These are phyloP conservation scores for Penicillium sp. DNA, from an alignment of 2,329 filamentous ascomycete species.

Conservation along the genomic window DNA sequence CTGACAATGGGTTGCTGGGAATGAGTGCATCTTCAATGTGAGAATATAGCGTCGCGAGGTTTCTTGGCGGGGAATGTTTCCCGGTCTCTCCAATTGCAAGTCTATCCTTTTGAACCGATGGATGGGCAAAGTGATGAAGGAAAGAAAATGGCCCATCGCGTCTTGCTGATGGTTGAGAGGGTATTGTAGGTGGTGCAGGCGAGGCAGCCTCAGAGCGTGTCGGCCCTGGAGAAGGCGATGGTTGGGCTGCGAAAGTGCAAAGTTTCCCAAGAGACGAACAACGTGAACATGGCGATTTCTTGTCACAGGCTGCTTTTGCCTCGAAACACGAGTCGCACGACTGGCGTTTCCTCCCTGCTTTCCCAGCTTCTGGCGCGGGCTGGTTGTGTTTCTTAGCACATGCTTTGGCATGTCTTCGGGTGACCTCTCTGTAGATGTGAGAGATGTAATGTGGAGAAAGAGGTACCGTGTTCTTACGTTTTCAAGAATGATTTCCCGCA, in stretches of 20 bases:
- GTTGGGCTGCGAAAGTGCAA: slow-evolving; percentile 18
- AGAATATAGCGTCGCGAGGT: slow-evolving; percentile 26
- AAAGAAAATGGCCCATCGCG: slow-evolving; percentile 24
- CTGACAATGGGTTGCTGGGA: slow-evolving; percentile 18
- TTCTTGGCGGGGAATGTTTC: slow-evolving; percentile 26
- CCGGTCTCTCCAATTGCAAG: slow-evolving; percentile 31
- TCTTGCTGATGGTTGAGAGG: background rate
- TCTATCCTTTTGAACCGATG: slow-evolving; percentile 24
- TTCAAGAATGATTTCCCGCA: slow-evolving; percentile 31
- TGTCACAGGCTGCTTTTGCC: slow-evolving; percentile 28
- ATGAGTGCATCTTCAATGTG: slow-evolving; percentile 27
- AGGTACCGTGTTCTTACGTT: slow-evolving; percentile 11
- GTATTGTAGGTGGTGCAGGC: slow-evolving; percentile 1
- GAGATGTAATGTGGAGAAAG: background rate
- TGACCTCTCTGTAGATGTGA: slow-evolving; percentile 23
- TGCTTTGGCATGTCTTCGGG: slow-evolving; percentile 27
- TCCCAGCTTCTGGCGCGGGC: slow-evolving; percentile 24
- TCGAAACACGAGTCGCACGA: slow-evolving; percentile 29
- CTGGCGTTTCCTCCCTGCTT: slow-evolving; percentile 29
- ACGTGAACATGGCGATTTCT: slow-evolving; percentile 22
- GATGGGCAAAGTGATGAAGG: slow-evolving; percentile 28
- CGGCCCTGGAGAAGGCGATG: background rate
- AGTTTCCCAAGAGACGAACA: slow-evolving; percentile 19
- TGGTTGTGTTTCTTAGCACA: slow-evolving; percentile 30
- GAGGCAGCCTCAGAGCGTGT: slow-evolving; percentile 1